Evolutionary conservation across 768 basidiomycete species (phyloP).

Genomic region (Coprinellus micaceus): DNA sequence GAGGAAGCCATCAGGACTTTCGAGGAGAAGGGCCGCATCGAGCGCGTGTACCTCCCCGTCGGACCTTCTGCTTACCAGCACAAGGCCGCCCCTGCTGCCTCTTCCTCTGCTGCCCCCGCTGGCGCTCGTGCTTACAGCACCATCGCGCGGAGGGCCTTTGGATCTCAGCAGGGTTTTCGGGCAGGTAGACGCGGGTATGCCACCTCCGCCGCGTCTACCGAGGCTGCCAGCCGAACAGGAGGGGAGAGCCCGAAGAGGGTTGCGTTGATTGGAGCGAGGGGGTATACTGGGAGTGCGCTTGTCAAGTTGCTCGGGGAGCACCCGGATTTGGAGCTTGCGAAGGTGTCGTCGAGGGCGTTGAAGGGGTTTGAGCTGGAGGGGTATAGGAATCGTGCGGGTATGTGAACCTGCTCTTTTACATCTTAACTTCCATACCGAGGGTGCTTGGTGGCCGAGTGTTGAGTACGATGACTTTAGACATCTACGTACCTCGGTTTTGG

Average conservation of each 20-base stretch:
- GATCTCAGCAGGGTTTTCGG: conserved; percentile 37
- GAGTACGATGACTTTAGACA: too few species aligned
- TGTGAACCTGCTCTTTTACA: background rate
- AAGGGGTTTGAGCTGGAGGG: conserved; percentile 75
- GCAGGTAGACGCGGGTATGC: conserved; percentile 66
- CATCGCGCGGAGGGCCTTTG: conserved; percentile 34
- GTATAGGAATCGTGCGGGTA: conserved; percentile 48
- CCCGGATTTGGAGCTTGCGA: conserved; percentile 84
- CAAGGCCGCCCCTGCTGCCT: conserved; percentile 45
- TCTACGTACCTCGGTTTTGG: too few species aligned
- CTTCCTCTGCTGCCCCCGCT: conserved; percentile 23
- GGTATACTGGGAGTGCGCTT: conserved; percentile 92
- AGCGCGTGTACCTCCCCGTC: conserved; percentile 87
- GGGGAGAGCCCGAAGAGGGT: conserved; percentile 65
- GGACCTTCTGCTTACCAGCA: conserved; percentile 50
- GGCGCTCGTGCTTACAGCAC: conserved; percentile 61
- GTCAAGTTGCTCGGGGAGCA: conserved; percentile 85
- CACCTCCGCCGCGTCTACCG: conserved; percentile 46
- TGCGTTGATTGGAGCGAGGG: conserved; percentile 93
- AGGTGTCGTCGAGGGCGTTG: conserved; percentile 94
- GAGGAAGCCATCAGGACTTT: conserved; percentile 76
- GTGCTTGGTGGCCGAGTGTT: too few species aligned
- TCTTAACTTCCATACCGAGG: background rate
- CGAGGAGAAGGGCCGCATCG: conserved; percentile 78
- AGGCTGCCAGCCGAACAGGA: conserved; percentile 22